Conservation (phyloP, 129 eudicot genomes). For the Pulicaria dysenterica region DNA sequence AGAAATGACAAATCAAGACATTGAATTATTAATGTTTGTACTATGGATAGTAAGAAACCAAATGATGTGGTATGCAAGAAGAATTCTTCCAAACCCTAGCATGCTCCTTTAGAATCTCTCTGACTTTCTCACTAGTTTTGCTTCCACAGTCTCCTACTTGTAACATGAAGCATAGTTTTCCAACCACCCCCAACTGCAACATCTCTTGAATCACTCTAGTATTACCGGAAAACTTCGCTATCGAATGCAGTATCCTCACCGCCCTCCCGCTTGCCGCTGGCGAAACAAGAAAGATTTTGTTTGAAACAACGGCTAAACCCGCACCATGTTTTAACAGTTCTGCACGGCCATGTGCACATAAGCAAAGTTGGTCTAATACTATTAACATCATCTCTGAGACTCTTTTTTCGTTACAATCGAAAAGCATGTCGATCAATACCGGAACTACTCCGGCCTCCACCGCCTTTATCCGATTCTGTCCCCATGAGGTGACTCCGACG, state of each 20-base stretch:
- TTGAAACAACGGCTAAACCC: constrained; percentile 65
- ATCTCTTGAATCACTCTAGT: constrained; percentile 55
- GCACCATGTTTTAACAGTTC: constrained; percentile 62
- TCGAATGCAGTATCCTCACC: constrained; percentile 48
- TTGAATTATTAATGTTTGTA: not conserved
- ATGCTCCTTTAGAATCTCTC: constrained; percentile 61
- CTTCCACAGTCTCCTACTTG: constrained; percentile 56
- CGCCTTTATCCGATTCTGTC: constrained; percentile 53
- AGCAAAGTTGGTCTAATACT: constrained; percentile 49
- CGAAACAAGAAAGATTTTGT: constrained; percentile 66
- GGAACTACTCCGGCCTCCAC: constrained; percentile 57
- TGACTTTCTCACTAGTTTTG: constrained; percentile 56
- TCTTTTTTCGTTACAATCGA: constrained; percentile 43
- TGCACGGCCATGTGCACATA: constrained; percentile 69
- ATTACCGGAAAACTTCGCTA: constrained; percentile 47
- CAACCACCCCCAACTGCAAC: constrained; percentile 70
- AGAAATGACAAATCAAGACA: not conserved
- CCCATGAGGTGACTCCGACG: constrained; percentile 45
- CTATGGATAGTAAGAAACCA: constrained; percentile 47
- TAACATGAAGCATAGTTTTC: constrained; percentile 52
- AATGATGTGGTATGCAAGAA: constrained; percentile 45
- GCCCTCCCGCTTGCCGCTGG: constrained; percentile 49
- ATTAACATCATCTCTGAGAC: constrained; percentile 43
- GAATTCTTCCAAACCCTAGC: constrained; percentile 63
- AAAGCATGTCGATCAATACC: constrained; percentile 39